Evolutionary conservation across 2,329 filamentous ascomycete genomes (phyloP).

Genomic region (Botryosphaeria dothidea): DNA sequence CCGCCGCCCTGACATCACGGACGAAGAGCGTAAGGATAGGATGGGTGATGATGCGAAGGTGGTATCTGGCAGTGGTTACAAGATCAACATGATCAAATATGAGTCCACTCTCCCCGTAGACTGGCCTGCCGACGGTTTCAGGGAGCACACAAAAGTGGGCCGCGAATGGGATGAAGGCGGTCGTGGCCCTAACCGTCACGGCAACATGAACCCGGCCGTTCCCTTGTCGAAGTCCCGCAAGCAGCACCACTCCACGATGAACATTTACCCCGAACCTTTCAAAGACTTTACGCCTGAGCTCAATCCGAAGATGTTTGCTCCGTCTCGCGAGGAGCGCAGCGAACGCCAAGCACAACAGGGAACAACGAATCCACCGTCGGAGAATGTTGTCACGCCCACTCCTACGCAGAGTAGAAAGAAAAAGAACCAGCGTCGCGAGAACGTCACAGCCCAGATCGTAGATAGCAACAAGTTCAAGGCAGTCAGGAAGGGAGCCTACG

Average conservation of each 20-base stretch:
- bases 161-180: constrained; percentile 80
- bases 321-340: background rate
- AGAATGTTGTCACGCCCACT: background rate
- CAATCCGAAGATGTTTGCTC: background rate
- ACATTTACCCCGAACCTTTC: constrained; percentile 15
- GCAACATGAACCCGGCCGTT: constrained; percentile 6
- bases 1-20: constrained; percentile 29
- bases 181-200: background rate
- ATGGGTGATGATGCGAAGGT: background rate
- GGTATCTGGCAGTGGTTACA: background rate
- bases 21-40: background rate
- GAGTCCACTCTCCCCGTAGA: constrained; percentile 8
- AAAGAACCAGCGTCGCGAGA: background rate
- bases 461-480: background rate
- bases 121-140: constrained; percentile 10
- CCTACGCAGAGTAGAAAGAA: background rate
- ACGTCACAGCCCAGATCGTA: background rate
- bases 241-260: background rate
- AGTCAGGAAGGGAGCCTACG: background rate
- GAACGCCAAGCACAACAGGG: too few relatives aligned
- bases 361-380: too few relatives aligned
- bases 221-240: constrained; percentile 2
- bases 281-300: background rate
- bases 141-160: constrained; percentile 79
- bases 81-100: constrained; percentile 5